Evolutionary conservation across 495 filamentous ascomycete species (phyloP).

Genomic region (Xylaria sp.): DNA sequence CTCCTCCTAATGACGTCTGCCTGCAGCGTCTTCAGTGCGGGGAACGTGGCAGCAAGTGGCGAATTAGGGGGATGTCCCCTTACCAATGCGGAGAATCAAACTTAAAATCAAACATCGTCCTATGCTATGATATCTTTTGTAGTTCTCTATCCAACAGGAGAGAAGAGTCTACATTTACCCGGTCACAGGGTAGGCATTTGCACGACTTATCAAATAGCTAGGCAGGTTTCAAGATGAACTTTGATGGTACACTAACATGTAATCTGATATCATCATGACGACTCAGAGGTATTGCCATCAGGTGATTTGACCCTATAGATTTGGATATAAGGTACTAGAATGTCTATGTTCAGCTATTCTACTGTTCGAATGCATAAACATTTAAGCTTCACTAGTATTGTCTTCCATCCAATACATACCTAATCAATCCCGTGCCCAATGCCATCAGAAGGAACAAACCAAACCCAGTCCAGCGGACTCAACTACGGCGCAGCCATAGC

Average conservation of each 20-base stretch:
- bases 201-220: not conserved
- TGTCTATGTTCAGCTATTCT: not conserved
- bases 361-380: not conserved
- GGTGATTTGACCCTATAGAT: not conserved
- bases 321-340: not conserved
- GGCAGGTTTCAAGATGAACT: not conserved
- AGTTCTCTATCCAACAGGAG: not conserved
- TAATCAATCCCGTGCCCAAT: not conserved
- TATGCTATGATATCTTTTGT: not conserved
- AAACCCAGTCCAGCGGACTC: not conserved
- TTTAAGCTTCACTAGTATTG: not conserved
- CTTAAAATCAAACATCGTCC: not conserved
- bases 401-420: not conserved
- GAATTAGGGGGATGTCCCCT: not conserved
- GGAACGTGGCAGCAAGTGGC: not conserved
- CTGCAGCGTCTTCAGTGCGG: conserved; percentile 8
- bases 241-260: conserved; percentile 2
- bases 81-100: not conserved
- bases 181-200: not conserved
- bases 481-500: conserved; percentile 18
- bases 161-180: not conserved
- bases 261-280: conserved; percentile 22
- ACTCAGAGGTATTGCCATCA: not conserved
- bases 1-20: not conserved
- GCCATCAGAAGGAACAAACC: conserved; percentile 6